Evolutionary conservation across 495 filamentous ascomycete species (phyloP).

Genomic region (Penicillium arizonense): DNA sequence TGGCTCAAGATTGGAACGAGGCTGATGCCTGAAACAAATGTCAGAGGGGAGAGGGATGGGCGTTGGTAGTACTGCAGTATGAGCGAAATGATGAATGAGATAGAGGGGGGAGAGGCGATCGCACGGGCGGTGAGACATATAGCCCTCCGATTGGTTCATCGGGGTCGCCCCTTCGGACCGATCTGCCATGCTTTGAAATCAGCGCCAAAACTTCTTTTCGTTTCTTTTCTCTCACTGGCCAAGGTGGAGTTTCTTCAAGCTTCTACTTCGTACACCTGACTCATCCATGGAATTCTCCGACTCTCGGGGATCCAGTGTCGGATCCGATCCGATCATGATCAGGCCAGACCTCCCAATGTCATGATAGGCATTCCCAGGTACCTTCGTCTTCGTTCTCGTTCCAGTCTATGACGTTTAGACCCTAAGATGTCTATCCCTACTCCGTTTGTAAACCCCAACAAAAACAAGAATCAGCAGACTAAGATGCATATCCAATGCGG

Average conservation of each 20-base stretch:
- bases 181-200: slow-evolving; percentile 10
- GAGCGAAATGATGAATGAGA: not conserved
- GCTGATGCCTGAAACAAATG: not conserved
- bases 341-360: not conserved
- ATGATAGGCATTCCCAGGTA: too few relatives aligned
- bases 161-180: not conserved
- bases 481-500: too few relatives aligned
- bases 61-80: not conserved
- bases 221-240: slow-evolving; percentile 1
- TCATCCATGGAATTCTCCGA: not conserved
- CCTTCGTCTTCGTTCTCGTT: too few relatives aligned
- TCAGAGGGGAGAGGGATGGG: not conserved
- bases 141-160: not conserved
- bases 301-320: not conserved
- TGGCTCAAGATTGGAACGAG: slow-evolving; percentile 6
- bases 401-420: too few relatives aligned
- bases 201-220: not conserved
- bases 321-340: not conserved
- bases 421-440: too few relatives aligned
- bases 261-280: not conserved
- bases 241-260: not conserved
- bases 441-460: too few relatives aligned
- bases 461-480: too few relatives aligned
- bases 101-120: not conserved
- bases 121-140: not conserved